A percentile compares a stretch with the other conserved stretches of the same genome.
Evolutionary conservation across 805 yeast genomes (phyloP).

Genomic region (Saturnispora bothae): DNA sequence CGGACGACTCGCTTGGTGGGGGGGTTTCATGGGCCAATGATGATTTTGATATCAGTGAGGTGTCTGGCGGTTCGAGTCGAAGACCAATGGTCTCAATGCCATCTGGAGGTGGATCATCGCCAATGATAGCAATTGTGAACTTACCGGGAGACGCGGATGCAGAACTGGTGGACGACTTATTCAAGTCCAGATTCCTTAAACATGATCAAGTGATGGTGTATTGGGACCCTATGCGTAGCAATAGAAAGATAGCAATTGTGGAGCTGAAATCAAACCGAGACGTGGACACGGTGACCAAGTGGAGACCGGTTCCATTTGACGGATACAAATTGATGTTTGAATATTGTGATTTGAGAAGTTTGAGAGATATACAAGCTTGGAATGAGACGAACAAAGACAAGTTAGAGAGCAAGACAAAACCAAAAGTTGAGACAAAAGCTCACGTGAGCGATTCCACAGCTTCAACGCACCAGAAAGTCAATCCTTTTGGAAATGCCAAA

Average conservation of each 20-base stretch:
- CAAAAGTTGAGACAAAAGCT: background rate
- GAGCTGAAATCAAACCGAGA: constrained; percentile 43
- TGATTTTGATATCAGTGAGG: constrained; percentile 50
- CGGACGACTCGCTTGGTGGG: constrained; percentile 36
- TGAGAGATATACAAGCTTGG: constrained; percentile 25
- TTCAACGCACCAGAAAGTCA: constrained; percentile 27
- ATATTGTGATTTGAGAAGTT: constrained; percentile 30
- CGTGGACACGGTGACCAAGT: constrained; percentile 47
- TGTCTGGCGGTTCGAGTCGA: constrained; percentile 32
- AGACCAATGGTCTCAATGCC: background rate
- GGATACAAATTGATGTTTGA: constrained; percentile 27
- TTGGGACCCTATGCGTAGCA: constrained; percentile 23
- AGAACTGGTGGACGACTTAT: constrained; percentile 45
- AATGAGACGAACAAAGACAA: constrained; percentile 15
- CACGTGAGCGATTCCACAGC: background rate
- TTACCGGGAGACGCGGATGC: constrained; percentile 47
- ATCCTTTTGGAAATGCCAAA: constrained; percentile 77
- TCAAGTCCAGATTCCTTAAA: constrained; percentile 50
- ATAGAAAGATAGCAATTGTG: constrained; percentile 53
- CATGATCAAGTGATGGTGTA: constrained; percentile 51
- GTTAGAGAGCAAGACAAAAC: constrained; percentile 1
- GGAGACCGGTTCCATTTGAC: constrained; percentile 43
- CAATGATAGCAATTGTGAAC: constrained; percentile 37
- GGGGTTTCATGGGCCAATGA: constrained; percentile 48
- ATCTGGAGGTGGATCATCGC: constrained; percentile 28